Evolutionary conservation across 371 early-diverging fungal genomes (phyloP).

Genomic region (Saksenaea vasiformis): DNA sequence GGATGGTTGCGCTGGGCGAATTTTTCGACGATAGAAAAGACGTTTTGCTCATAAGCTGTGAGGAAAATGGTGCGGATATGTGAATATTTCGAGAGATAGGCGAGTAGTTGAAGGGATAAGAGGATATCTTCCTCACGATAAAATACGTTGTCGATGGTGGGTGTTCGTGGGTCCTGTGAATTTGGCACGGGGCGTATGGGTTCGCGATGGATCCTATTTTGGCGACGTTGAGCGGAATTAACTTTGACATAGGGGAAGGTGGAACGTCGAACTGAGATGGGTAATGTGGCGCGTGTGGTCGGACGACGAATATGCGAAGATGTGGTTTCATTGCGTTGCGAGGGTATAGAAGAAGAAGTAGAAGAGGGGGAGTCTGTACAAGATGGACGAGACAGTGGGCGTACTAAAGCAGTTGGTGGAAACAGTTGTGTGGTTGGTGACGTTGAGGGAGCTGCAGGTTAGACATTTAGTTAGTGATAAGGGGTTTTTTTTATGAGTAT

Average conservation of each 20-base stretch:
- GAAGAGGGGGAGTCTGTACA: neutral
- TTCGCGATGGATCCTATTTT: slow-evolving; percentile 29
- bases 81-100: slow-evolving; percentile 86
- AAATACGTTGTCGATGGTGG: slow-evolving; percentile 50
- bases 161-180: slow-evolving; percentile 21
- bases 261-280: slow-evolving; percentile 27
- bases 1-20: slow-evolving; percentile 67
- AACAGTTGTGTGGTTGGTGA: neutral
- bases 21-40: slow-evolving; percentile 75
- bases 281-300: neutral
- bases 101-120: slow-evolving; percentile 80
- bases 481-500: slow-evolving; percentile 5
- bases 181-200: slow-evolving; percentile 8
- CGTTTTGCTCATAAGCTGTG: slow-evolving; percentile 58
- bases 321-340: neutral
- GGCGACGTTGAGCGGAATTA: slow-evolving; percentile 33
- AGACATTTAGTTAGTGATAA: neutral
- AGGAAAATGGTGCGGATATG: slow-evolving; percentile 70
- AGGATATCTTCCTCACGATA: slow-evolving; percentile 85
- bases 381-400: neutral
- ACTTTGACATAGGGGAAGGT: slow-evolving; percentile 45
- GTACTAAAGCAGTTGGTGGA: neutral
- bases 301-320: slow-evolving; percentile 13
- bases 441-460: neutral
- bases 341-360: slow-evolving; percentile 1